Conservation (phyloP, 2,329 filamentous ascomycete genomes). For the Colletotrichum cereale region DNA sequence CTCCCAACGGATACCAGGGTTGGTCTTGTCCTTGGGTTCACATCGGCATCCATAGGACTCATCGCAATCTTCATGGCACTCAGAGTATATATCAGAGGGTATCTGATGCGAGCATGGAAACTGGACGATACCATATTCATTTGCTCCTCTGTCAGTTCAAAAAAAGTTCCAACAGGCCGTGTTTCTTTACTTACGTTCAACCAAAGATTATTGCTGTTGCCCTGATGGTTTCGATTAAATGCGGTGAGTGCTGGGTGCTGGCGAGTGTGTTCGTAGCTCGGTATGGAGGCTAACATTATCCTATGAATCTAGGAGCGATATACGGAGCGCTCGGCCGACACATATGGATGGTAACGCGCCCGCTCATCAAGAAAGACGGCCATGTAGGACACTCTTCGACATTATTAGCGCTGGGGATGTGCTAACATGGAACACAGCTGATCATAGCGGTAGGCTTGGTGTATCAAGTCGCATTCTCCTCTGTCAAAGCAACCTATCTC, state of each 20-base stretch:
- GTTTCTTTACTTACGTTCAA: background rate
- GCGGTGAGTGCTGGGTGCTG: background rate
- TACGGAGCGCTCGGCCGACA: background rate
- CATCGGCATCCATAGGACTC: background rate
- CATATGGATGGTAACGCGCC: background rate
- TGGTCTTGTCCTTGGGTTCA: background rate
- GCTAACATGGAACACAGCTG: background rate
- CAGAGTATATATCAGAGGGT: slow-evolving; percentile 42
- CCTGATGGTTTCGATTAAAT: background rate
- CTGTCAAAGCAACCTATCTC: slow-evolving; percentile 52
- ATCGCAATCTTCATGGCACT: background rate
- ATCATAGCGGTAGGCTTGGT: slow-evolving; percentile 42
- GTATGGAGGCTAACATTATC: background rate
- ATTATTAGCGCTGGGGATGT: background rate
- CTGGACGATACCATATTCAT: slow-evolving; percentile 42
- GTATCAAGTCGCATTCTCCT: slow-evolving; percentile 47
- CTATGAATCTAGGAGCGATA: background rate
- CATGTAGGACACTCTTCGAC: background rate
- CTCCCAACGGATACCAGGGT: background rate
- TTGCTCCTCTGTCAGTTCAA: slow-evolving; percentile 5
- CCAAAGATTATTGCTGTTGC: background rate
- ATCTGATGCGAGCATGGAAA: slow-evolving; percentile 44
- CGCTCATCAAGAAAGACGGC: background rate
- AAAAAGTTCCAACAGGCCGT: background rate
- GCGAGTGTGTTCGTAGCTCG: background rate